These are phyloP conservation scores for Trifolium repens DNA, from an alignment of 306 rosid species.

Conservation along the genomic window DNA sequence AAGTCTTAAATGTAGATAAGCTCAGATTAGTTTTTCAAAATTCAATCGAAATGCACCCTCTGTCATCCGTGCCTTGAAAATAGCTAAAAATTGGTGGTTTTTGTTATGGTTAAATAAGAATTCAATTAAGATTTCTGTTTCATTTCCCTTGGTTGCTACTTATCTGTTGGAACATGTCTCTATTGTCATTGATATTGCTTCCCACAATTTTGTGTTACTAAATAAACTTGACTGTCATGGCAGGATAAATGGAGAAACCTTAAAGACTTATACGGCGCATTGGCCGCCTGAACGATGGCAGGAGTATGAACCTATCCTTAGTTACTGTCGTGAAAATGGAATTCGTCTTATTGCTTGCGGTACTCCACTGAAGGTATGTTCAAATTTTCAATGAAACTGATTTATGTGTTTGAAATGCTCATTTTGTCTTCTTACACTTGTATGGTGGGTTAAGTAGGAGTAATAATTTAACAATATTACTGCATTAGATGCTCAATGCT, in stretches of 20 bases:
- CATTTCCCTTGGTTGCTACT: neutral
- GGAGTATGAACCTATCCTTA: constrained; percentile 92
- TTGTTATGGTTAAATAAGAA: constrained; percentile 23
- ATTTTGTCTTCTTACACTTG: constrained; percentile 10
- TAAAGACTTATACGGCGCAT: constrained; percentile 60
- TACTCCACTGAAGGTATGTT: constrained; percentile 70
- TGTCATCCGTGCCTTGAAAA: neutral
- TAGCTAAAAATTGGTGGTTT: neutral
- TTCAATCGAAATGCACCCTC: neutral
- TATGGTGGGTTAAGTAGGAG: constrained; percentile 16
- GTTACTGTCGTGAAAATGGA: constrained; percentile 77
- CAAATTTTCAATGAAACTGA: constrained; percentile 24
- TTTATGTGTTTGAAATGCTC: neutral
- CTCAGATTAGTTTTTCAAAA: neutral
- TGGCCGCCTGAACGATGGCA: constrained; percentile 92
- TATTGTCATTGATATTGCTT: constrained; percentile 8
- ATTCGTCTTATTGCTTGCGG: constrained; percentile 83
- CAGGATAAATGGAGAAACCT: constrained; percentile 90
- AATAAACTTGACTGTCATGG: constrained; percentile 36
- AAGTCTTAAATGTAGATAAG: neutral
- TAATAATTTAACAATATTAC: neutral
- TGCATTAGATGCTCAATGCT: neutral
- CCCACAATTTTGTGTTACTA: constrained; percentile 19
- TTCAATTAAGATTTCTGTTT: constrained; percentile 12
- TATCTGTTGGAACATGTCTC: neutral